These are phyloP conservation scores for Xylariaceae sp. DNA, from an alignment of 2,329 filamentous ascomycete genomes.

Conservation along the genomic window DNA sequence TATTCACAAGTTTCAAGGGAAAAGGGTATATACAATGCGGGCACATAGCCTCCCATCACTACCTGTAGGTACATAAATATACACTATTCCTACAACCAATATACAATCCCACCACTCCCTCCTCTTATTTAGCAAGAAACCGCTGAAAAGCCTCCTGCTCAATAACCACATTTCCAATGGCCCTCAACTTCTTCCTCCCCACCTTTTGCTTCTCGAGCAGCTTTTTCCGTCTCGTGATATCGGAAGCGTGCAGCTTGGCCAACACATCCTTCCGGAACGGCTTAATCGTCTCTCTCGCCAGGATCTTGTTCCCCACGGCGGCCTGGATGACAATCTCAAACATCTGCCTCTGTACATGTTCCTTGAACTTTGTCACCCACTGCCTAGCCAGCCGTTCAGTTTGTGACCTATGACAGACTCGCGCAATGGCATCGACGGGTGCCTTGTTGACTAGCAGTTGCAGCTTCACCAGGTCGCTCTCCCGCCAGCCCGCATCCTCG, in stretches of 20 bases:
- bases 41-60: too few relatives aligned
- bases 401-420: conserved; percentile 80
- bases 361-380: conserved; percentile 95
- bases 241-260: conserved; percentile 86
- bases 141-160: conserved; percentile 93
- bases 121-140: conserved; percentile 71
- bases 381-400: conserved; percentile 73
- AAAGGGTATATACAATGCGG: too few relatives aligned
- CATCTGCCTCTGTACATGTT: conserved; percentile 94
- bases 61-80: too few relatives aligned
- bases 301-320: conserved; percentile 72
- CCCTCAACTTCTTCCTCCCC: conserved; percentile 79
- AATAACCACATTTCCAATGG: conserved; percentile 89
- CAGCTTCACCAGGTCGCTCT: conserved; percentile 78
- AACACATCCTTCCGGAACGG: conserved; percentile 94
- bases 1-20: too few relatives aligned
- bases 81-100: too few relatives aligned
- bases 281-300: conserved; percentile 92
- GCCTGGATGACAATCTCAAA: conserved; percentile 97
- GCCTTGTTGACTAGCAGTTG: conserved; percentile 91
- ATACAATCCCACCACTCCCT: too few relatives aligned
- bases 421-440: conserved; percentile 90
- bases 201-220: conserved; percentile 96
- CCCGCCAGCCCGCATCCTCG: conserved; percentile 85
- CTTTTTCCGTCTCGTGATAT: conserved; percentile 78